These are phyloP conservation scores for Leccinellum albellum DNA, from an alignment of 768 basidiomycete species.

Conservation along the genomic window DNA sequence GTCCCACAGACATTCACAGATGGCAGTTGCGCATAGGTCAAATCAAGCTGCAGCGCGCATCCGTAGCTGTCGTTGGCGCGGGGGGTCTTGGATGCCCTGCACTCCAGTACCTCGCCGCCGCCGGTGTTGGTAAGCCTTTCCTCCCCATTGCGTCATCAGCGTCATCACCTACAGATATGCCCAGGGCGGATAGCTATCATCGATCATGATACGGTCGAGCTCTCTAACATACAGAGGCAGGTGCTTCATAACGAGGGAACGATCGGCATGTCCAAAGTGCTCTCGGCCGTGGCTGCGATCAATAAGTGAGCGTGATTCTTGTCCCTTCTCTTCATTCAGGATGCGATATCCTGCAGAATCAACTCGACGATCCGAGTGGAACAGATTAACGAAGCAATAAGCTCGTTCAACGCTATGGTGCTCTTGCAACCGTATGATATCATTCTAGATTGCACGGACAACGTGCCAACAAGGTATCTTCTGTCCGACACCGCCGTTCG, in stretches of 20 bases:
- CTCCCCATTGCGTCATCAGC: not conserved
- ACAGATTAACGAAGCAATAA: conserved; percentile 49
- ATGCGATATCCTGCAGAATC: conserved; percentile 44
- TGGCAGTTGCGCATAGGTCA: conserved; percentile 56
- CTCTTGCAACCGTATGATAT: conserved; percentile 66
- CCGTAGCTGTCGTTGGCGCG: conserved; percentile 86
- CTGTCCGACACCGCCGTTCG: conserved; percentile 81
- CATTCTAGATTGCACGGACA: conserved; percentile 93
- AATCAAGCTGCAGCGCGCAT: conserved; percentile 68
- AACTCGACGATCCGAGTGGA: conserved; percentile 69
- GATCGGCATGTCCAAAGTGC: conserved; percentile 75
- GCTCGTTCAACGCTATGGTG: conserved; percentile 58
- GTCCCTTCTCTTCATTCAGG: not conserved
- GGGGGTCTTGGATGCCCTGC: conserved; percentile 96
- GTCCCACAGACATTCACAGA: conserved; percentile 1
- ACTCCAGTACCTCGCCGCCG: conserved; percentile 88
- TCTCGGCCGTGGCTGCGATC: conserved; percentile 73
- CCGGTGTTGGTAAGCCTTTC: conserved; percentile 73
- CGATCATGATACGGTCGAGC: conserved; percentile 83
- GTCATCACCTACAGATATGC: conserved; percentile 4
- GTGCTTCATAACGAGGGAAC: conserved; percentile 76
- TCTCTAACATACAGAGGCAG: conserved; percentile 90
- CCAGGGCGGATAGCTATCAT: conserved; percentile 83
- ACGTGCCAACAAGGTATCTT: conserved; percentile 87
- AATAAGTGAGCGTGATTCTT: conserved; percentile 44